Evolutionary conservation across 106 monocot species (phyloP).

Genomic region (Agapanthus africanus): DNA sequence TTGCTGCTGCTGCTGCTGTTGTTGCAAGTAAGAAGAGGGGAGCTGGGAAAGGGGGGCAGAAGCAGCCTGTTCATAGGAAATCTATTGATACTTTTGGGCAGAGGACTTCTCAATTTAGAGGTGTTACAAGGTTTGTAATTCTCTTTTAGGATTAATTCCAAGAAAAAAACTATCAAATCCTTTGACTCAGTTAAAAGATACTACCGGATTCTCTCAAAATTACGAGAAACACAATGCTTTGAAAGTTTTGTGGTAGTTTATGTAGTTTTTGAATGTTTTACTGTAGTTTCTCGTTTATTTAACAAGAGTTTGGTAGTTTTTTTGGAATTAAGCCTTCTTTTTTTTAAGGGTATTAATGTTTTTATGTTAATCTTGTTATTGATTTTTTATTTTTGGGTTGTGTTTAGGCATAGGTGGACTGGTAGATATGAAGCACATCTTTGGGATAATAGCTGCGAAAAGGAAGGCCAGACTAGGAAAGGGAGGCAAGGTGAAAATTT

Average conservation of each 20-base stretch:
- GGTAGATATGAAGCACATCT: constrained; percentile 87
- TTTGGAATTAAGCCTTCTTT: no score
- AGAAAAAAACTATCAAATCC: no score
- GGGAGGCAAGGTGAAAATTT: constrained; percentile 86
- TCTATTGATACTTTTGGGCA: constrained; percentile 82
- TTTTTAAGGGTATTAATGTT: neutral
- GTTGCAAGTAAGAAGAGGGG: constrained; percentile 59
- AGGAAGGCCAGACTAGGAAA: constrained; percentile 83
- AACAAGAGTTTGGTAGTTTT: no score
- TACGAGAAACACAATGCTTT: no score
- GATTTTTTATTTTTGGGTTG: neutral
- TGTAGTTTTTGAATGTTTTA: no score
- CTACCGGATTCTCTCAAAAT: no score
- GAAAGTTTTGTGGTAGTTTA: no score
- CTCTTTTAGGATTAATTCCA: no score
- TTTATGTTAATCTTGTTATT: neutral
- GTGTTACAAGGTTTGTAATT: constrained; percentile 56
- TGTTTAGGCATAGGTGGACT: constrained; percentile 72
- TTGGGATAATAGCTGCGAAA: constrained; percentile 90
- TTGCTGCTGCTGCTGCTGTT: constrained; percentile 55
- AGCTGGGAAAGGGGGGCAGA: constrained; percentile 46
- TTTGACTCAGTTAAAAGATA: no score
- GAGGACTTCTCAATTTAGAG: constrained; percentile 85
- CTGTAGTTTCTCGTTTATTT: no score
- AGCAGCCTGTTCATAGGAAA: constrained; percentile 80